Base-by-base conservation (phyloP, 2,329 filamentous ascomycete genomes). In the Talaromyces rugulosus region DNA sequence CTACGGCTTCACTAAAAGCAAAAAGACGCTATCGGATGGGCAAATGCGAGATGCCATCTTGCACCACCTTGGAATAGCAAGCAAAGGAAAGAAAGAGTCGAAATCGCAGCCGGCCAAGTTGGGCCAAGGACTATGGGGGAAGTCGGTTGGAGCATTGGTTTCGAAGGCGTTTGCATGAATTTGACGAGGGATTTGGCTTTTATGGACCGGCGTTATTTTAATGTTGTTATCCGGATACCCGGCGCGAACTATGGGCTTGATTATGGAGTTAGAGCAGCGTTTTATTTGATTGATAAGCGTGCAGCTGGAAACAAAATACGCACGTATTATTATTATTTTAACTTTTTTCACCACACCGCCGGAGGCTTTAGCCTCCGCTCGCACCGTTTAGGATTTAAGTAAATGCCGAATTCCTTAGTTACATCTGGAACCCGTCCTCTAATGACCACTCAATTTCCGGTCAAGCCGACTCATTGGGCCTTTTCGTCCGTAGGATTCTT, bases 71-170 rank as follows among this genome's bases (percentile, higher is more conserved):
- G 54, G 47, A 11, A 36, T n/a, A 16, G 57, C 59, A 27, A 36
- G 31, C 31, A 60, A 52, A 47, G 59, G 59, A 5, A 36, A 62
- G 18, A 71, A 72, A 58, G 59, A 58, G 2, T 65, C 66, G 31
- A 61, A 30, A 16, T 9, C 50, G 6, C 50, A 53, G 50, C 12
- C 47, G n/a, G 36, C 56, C 33, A 64, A 69, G 52, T 68, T 78
- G 52, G 76, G 77, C 14, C 69, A 70, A 47, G 77, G 77, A 1
- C 62, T 76, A 50, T 79, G 77, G 77, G 73, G 73, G 33, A 72
- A 72, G 63, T 76, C 76, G 1, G 62, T 58, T 5, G 58, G 54
- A 33, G 62, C 59, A 30, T 40, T 63, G 47, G 57, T 52, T 42
- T 56, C 33, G 47, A 63, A 55, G 36, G 58, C 60, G 31, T 61